Base-by-base conservation (phyloP, 1,284 basidiomycete genomes). In the Kalmanozyma brasiliensis region DNA sequence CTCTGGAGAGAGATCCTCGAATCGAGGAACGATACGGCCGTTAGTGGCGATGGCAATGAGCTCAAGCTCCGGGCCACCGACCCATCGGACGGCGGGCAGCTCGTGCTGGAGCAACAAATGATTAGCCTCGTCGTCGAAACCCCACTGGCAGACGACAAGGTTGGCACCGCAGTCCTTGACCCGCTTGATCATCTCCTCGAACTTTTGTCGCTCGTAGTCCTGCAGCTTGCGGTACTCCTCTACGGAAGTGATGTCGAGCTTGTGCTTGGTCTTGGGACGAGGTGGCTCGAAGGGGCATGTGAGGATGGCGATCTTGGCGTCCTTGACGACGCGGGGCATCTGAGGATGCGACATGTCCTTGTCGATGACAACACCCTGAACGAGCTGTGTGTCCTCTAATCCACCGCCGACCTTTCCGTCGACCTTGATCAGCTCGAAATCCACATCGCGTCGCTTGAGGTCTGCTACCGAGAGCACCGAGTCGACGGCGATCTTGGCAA, bases 271-370 rank as follows among this genome's bases (percentile, higher is more conserved):
- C 86, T 98, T 99, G 45, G 95, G 95, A 34, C 96, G 90, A 13
- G 96, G 95, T 10, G 95, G 95, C 83, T 99, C 95, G 81, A 99
- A 98, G 19, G 95, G 94, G 84, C 96, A 99, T 42, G 95, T 99
- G 49, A 98, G 88, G 81, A 98, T 98, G 53, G 95, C 95, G 61
- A 98, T 87, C 73, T 90, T 90, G 61, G 96, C 95, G 82, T 98
- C 91, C 73, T 86, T 87, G 72, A 98, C 89, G 41, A 85, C 87
- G 59, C 88, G 88, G 10, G 95, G 95, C 95, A 98, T 98, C 84
- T 97, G 94, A 9, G 95, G 92, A 82, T 98, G 95, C 20, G 94
- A 97, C 90, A 98, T 94, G 85, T 98, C 94, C 85, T 98, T 97
- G 89, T 98, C 94, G 82, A 98, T 88, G 72, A 98, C 91, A 37